Conservation (phyloP, 495 filamentous ascomycete species). For the Zalerion maritima region DNA sequence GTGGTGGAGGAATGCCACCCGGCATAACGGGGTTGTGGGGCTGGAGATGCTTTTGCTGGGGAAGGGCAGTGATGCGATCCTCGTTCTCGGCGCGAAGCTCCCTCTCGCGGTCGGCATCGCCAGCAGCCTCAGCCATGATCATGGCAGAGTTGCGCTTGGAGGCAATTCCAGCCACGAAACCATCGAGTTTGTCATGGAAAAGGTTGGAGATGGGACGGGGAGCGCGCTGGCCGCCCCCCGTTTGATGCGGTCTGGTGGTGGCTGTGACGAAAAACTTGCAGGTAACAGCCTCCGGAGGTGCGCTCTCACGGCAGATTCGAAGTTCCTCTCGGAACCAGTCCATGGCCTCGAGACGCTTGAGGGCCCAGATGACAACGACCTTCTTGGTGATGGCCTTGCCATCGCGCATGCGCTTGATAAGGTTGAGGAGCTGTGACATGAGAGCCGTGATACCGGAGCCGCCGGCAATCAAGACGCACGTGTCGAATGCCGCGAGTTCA, state of each 20-base stretch:
- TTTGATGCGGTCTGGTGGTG: slow-evolving; percentile 46
- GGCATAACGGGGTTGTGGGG: no score
- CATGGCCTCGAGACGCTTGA: slow-evolving; percentile 82
- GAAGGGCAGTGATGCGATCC: slow-evolving; percentile 71
- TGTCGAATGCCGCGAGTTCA: slow-evolving; percentile 83
- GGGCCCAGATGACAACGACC: slow-evolving; percentile 80
- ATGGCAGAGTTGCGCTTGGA: slow-evolving; percentile 68
- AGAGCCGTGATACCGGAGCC: slow-evolving; percentile 91
- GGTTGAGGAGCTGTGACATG: slow-evolving; percentile 73
- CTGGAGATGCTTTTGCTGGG: slow-evolving; percentile 42
- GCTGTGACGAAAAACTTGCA: slow-evolving; percentile 91
- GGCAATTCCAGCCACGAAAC: slow-evolving; percentile 64
- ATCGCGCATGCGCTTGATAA: slow-evolving; percentile 89
- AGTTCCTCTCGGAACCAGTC: slow-evolving; percentile 97
- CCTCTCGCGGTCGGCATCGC: slow-evolving; percentile 62
- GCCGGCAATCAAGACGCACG: slow-evolving; percentile 81
- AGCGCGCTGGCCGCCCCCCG: slow-evolving; percentile 19
- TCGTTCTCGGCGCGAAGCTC: slow-evolving; percentile 76
- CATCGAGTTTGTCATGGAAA: slow-evolving; percentile 73
- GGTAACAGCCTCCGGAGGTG: slow-evolving; percentile 68
- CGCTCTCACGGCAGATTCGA: slow-evolving; percentile 71
- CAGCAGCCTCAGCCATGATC: slow-evolving; percentile 65
- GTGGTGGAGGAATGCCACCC: slow-evolving; percentile 27
- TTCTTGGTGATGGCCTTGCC: slow-evolving; percentile 84
- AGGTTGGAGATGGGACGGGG: slow-evolving; percentile 48